Base-by-base conservation (phyloP, 495 filamentous ascomycete species). In the Neurospora tetraspora region DNA sequence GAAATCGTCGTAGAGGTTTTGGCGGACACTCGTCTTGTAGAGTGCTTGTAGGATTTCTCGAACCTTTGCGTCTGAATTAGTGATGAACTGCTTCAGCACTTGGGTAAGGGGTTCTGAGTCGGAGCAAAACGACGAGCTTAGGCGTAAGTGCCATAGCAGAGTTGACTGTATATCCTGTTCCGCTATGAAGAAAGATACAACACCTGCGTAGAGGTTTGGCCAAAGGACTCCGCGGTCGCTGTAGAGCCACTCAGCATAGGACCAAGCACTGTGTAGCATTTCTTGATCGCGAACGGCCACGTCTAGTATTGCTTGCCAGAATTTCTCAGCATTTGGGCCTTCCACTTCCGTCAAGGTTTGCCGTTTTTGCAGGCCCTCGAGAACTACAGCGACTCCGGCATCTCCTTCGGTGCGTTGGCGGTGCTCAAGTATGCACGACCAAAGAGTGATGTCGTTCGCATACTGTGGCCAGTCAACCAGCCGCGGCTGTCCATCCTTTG, bases 391-490 rank as follows among this genome's bases (percentile, higher is more conserved):
- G 4, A 89, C 86, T 1, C 92, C 92, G 20, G 81, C 73, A 34
- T 85, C 76, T 3, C 91, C 91, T 79, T 92, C 84, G 59, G 86
- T 81, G 14, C 90, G 86, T 73, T 87, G 84, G 42, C 88, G 83
- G 74, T 88, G 90, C 39, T 86, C 83, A 23, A 94, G 81, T 34
- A 93, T 81, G 72, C 89, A 86, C 18, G 86, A 82, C 92, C 92
- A 94, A 12, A 93, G 81, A 16, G 81, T 77, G 71, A 89, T 84
- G 76, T 94, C 86, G 27, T 82, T 73, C 38, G 73, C 75, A 69
- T 87, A 78, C 36, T 81, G 77, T 5, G 83, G 81, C 11, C 82
- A 74, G 76, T 93, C 89, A 16, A 93, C 85, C 42, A 92, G 77
- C 40, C 86, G 81, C 27, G 77, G 73, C 71, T 80, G 74, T n/a